Base-by-base conservation (phyloP, 352 stramenopile species). In the Peronospora farinosa region DNA sequence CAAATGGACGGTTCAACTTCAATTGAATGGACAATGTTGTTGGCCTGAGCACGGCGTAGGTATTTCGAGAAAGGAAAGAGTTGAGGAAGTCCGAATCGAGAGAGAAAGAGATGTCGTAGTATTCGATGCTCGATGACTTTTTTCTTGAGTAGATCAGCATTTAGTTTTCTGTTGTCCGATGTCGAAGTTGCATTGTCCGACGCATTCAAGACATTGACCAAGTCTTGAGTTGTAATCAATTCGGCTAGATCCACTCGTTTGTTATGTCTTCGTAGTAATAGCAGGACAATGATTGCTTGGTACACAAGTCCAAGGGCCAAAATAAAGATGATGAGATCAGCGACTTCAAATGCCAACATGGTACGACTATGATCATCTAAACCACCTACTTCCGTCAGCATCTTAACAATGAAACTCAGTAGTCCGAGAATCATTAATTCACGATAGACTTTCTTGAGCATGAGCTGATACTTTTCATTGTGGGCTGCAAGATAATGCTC, bases 21-120 rank as follows among this genome's bases (percentile, higher is more conserved):
- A 39, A 89, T 82, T 63, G 85, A 75, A 59, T 89, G 69, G 7
- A 67, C 72, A 48, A 89, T 84, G 47, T 84, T 74, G 55, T 78
- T 84, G 40, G 76, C 72, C 38, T 87, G 75, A 2, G 74, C 69
- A 25, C 81, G 71, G 5, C 73, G 57, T 2, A 89, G 40, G 47
- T 89, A 89, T 51, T 89, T 89, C 51, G 69, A 67, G 41, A 85
- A 87, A 2, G 73, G 69, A 30, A 76, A 76, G 5, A 81, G 56
- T 36, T 80, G 55, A 8, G 72, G 72, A 6, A 84, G 63, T 10
- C 57, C 60, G 32, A 77, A 74, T 1, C 42, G 58, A 17, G 44
- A 41, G 15, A 79, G 49, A 15, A 81, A 84, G 1, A 77, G 51
- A 39, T 72, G 54, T 0, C 70, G 60, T 10, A 81, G 55, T 16